Base-by-base conservation (phyloP, 2,329 filamentous ascomycete genomes). In the Knoxdaviesia proteae region DNA sequence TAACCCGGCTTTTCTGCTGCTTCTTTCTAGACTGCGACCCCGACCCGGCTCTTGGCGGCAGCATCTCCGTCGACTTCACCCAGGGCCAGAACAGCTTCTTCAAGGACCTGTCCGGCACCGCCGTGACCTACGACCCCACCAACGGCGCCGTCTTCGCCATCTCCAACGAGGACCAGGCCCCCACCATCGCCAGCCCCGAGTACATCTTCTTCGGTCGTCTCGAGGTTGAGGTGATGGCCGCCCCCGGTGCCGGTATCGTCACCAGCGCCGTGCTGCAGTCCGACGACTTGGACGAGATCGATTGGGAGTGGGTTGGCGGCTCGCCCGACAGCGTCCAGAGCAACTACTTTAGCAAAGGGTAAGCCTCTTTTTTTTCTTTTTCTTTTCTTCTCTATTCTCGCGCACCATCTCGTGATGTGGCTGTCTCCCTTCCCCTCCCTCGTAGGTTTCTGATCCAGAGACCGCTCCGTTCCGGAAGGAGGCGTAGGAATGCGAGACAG, bases 151-250 rank as follows among this genome's bases (percentile, higher is more conserved):
- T 62, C 48, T 74, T 74, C 61, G 69, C 72, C 52, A 94, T 94
- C 61, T 71, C 69, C 34, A 64, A 72, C 41, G 69, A 74, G 48
- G 65, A 56, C 8, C 70, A 84, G 42, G 74, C 71, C 40, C 78
- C 84, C 35, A 84, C 80, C 34, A 84, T 93, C 59, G 69, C 67
- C 53, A 73, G 72, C 44, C 69, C 76, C 54, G 87, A 86, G 71
- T 96, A 93, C 68, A 84, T 98, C 59, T 94, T 96, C 82, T 96
- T 94, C 59, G 90, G 90, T 48, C 77, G 77, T 54, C 73, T 94
- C 51, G 81, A 92, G 43, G 74, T 84, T 47, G 74, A 72, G 32
- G 64, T 93, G 54, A 80, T 86, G 60, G 79, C 81, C 36, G 79
- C 90, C 31, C 71, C 80, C 3, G 90, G 88, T 38, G 67, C 66